Evolutionary conservation across 164 flowering plant genomes (phyloP).

Genomic region (Paratinospora sagittata): DNA sequence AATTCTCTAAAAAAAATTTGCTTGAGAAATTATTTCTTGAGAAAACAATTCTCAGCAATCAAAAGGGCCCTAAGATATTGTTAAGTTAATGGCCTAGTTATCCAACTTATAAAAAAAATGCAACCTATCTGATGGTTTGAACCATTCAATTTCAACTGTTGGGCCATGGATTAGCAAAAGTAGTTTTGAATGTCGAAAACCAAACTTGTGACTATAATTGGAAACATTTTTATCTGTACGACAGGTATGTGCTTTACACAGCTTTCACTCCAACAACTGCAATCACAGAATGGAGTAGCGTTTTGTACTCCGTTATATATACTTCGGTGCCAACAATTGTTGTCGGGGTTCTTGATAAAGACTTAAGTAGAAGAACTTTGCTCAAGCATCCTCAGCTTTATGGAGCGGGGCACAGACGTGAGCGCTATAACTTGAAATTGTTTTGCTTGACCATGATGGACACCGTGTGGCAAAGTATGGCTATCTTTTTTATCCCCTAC

Average conservation of each 20-base stretch:
- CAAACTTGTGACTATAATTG: no score
- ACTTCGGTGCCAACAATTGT: conserved; percentile 78
- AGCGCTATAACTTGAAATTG: conserved; percentile 55
- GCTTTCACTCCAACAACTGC: conserved; percentile 75
- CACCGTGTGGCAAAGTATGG: conserved; percentile 91
- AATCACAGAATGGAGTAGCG: conserved; percentile 87
- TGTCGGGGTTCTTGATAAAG: conserved; percentile 86
- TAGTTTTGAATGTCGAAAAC: no score
- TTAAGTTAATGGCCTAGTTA: no score
- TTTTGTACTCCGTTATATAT: conserved; percentile 80
- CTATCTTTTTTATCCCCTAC: conserved; percentile 61
- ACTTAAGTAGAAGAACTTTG: conserved; percentile 68
- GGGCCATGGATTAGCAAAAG: no score
- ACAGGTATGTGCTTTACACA: conserved; percentile 89
- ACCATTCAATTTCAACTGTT: no score
- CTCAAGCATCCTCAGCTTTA: conserved; percentile 72
- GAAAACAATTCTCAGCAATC: no score
- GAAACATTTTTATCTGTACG: neutral
- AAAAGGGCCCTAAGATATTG: no score
- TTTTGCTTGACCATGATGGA: conserved; percentile 87
- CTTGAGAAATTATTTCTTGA: no score
- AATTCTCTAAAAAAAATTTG: no score
- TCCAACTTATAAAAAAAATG: no score
- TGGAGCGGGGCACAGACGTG: conserved; percentile 79
- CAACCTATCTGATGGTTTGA: no score